These are phyloP conservation scores for Phialophora verrucosa DNA, from an alignment of 2,329 filamentous ascomycete genomes.

Conservation along the genomic window DNA sequence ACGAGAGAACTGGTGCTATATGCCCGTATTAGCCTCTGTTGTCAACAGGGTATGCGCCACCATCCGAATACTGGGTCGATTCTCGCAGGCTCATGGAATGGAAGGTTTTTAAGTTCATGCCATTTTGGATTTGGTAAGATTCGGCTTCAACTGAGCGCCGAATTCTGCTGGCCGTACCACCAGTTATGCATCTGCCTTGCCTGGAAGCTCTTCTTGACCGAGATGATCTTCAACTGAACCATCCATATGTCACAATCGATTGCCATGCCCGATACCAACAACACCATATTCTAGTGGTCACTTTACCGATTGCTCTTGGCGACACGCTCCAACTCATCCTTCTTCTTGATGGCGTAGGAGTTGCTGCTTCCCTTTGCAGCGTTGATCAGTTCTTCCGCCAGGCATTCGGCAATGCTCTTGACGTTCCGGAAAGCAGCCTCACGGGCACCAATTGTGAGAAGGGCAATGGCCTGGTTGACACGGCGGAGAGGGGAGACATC, in stretches of 20 bases:
- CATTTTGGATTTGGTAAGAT: conserved; percentile 29
- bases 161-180: conserved; percentile 21
- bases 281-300: conserved; percentile 11
- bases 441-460: conserved; percentile 97
- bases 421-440: conserved; percentile 99
- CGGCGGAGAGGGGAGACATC: conserved; percentile 99
- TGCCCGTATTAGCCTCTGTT: neutral
- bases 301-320: conserved; percentile 99
- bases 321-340: conserved; percentile 99
- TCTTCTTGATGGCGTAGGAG: conserved; percentile 99
- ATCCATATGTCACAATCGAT: conserved; percentile 20
- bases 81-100: neutral
- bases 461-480: conserved; percentile 99
- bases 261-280: conserved; percentile 23
- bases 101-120: conserved; percentile 9
- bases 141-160: conserved; percentile 25
- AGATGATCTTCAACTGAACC: conserved; percentile 14
- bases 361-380: conserved; percentile 99
- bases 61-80: neutral
- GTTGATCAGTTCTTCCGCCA: conserved; percentile 99
- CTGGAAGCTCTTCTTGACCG: conserved; percentile 10
- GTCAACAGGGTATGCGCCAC: neutral
- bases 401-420: conserved; percentile 99
- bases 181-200: conserved; percentile 11
- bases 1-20: neutral